A percentile compares a stretch with the other conserved stretches of the same genome.
Conservation (phyloP, 2,329 filamentous ascomycete genomes). For the Microcyclospora tardicrescens region DNA sequence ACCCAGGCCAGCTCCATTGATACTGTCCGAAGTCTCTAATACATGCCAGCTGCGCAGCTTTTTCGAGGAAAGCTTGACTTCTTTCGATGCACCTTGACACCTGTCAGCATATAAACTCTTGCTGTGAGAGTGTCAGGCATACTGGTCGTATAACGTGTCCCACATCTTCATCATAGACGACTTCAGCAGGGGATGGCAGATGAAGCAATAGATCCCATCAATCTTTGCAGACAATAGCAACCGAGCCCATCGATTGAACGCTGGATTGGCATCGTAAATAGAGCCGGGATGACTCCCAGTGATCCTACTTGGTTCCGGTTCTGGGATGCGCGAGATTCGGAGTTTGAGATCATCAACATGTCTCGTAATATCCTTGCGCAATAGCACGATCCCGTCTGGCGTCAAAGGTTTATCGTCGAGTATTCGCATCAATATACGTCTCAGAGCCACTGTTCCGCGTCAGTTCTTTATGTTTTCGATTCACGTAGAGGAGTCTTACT, state of each 20-base stretch:
- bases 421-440: neutral
- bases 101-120: too few species aligned
- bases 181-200: neutral
- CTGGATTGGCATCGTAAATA: constrained; percentile 1
- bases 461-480: neutral
- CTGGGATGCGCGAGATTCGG: neutral
- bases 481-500: neutral
- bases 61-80: neutral
- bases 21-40: neutral
- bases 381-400: neutral
- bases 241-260: constrained; percentile 1
- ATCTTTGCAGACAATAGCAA: constrained; percentile 1
- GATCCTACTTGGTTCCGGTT: neutral
- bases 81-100: neutral
- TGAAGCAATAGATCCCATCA: neutral
- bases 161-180: neutral
- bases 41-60: neutral
- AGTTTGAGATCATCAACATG: neutral
- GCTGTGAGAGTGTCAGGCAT: too few species aligned
- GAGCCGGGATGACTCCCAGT: neutral
- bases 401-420: neutral
- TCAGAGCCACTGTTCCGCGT: neutral
- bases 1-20: constrained; percentile 2
- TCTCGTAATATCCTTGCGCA: neutral
- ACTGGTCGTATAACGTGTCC: neutral